phyloP scores from a whole-genome alignment of 2,329 filamentous ascomycete species.

The Helminthosporium solani region DNA sequence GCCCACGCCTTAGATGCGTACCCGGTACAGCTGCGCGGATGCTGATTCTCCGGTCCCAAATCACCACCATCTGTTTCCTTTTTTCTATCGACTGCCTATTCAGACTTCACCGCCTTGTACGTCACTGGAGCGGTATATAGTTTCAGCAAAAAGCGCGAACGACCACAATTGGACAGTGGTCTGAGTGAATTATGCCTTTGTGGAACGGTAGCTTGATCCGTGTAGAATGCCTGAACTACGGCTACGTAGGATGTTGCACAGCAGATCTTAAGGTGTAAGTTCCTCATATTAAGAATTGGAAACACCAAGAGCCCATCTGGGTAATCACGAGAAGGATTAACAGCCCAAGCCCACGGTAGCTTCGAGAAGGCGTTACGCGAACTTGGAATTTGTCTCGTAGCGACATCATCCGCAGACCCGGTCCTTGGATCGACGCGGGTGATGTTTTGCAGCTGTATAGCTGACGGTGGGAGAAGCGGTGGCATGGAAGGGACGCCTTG shows the following conservation, averaged over 20 bases:
- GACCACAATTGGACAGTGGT: background rate
- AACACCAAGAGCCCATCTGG: background rate
- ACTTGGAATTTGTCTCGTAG: background rate
- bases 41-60: too few species aligned
- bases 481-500: too few species aligned
- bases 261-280: background rate
- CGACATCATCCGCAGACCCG: background rate
- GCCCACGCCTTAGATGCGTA: too few species aligned
- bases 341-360: too few species aligned
- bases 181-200: background rate
- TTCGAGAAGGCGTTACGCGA: too few species aligned
- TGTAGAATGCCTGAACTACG: background rate
- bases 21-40: too few species aligned
- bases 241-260: background rate
- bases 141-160: too few species aligned
- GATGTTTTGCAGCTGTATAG: background rate
- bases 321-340: background rate
- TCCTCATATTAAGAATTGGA: background rate
- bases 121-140: too few species aligned
- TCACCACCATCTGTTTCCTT: too few species aligned
- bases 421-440: background rate
- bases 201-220: background rate
- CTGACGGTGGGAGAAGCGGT: too few species aligned
- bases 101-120: background rate
- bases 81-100: too few species aligned